Evolutionary conservation across 1,284 basidiomycete species (phyloP), one percentile per base, ranked within the genome.

Genomic region (Irpex rosettiformis): DNA sequence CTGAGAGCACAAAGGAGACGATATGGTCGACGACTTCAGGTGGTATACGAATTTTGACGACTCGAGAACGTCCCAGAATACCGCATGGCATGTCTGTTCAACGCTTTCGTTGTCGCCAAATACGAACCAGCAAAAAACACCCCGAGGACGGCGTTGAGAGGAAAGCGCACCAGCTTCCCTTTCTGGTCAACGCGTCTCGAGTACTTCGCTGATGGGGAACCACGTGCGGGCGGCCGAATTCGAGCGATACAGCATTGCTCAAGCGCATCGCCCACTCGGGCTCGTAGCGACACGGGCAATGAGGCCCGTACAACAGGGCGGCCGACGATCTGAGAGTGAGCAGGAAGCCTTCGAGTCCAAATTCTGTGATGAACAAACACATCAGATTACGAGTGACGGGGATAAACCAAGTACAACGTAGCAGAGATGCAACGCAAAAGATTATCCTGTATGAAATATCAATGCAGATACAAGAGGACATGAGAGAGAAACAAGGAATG

Each of bases 1-100:
- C 55, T 45, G 49, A 42, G 21, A 79, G 63, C 8, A 72, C 66
- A 21, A 70, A 62, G 10, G 71, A 66, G 28, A 78, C 64, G 33
- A 83, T 75, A 8, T 64, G 62, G 55, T 80, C 79, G 6, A 81
- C 59, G 0, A 82, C 61, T 67, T 82, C 80, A 8, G 65, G 65
- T 1, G 80, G 80, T 29, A 79, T 18, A 51, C 22, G 22, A 47
- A 7, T 21, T 18, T 21, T 21, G n/a, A 24, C 13, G 43, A 5
- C 22, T 3, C 43, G 43, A 47, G 43, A 47, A 24, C 43, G 43
- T 47, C 18, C 43, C 8, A 47, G 22, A 24, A 3, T 21, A 47
- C 43, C 18, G 2, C 43, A 47, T 8, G 43, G 43, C 43, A 47
- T 47, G 10, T 3, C n/a, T 47, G 43, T 24, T 11, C 43, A 24